Percentiles rank a stretch among this genome's conserved stretches.
phyloP scores from a whole-genome alignment of 2,329 filamentous ascomycete species.

The Phaeosphaeriaceae sp. region DNA sequence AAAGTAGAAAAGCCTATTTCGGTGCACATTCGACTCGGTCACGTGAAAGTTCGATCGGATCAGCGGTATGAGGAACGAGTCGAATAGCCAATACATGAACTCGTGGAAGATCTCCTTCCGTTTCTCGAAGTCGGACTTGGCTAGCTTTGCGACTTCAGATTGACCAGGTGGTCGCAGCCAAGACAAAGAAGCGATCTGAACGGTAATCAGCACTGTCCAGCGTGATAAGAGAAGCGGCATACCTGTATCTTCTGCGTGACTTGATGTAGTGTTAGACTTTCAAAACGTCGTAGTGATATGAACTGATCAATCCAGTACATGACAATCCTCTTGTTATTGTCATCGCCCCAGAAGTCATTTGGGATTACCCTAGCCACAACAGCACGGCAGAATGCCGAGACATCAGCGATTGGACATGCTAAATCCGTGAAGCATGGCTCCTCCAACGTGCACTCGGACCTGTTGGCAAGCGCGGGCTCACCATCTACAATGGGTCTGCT shows the following conservation, averaged over 20 bases:
- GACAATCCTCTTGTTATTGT: conserved; percentile 69
- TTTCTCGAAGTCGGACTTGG: conserved; percentile 76
- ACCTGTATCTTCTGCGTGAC: conserved; percentile 80
- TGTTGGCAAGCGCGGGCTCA: conserved; percentile 10
- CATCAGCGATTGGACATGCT: conserved; percentile 71
- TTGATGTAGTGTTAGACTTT: conserved; percentile 81
- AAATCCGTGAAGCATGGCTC: conserved; percentile 65
- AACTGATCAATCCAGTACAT: conserved; percentile 79
- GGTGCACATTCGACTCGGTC: conserved; percentile 84
- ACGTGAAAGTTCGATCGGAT: conserved; percentile 91
- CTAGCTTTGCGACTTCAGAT: conserved; percentile 62
- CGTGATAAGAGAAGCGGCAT: conserved; percentile 9
- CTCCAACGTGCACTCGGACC: conserved; percentile 20
- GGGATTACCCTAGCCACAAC: conserved; percentile 78
- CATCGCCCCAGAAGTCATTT: conserved; percentile 74
- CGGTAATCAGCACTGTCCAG: conserved; percentile 20
- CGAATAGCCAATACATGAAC: conserved; percentile 90
- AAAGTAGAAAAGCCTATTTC: conserved; percentile 88
- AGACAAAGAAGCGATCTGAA: conserved; percentile 69
- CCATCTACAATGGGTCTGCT: background rate
- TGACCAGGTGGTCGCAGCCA: conserved; percentile 74
- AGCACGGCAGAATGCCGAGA: conserved; percentile 88
- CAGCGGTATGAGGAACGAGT: conserved; percentile 88
- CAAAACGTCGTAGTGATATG: conserved; percentile 78
- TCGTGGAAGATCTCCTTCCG: conserved; percentile 81